phyloP scores from a whole-genome alignment of 2,329 filamentous ascomycete species.

The Trichophaea hybrida region DNA sequence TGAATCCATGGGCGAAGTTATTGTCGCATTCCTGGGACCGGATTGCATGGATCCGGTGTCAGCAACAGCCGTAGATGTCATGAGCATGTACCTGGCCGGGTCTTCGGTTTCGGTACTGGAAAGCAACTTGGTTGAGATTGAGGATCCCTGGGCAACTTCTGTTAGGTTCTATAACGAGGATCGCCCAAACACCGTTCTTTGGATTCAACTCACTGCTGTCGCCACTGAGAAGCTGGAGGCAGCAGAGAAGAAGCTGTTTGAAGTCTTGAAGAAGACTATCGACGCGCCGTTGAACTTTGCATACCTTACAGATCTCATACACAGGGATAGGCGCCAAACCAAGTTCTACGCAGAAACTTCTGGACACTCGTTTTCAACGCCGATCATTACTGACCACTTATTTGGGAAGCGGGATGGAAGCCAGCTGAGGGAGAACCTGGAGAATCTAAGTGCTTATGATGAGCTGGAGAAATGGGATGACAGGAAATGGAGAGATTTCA shows the following conservation, averaged over 20 bases:
- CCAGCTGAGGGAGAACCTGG: conserved; percentile 36
- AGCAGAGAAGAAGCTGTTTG: conserved; percentile 73
- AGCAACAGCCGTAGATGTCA: conserved; percentile 58
- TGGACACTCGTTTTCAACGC: conserved; percentile 64
- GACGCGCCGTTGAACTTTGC: conserved; percentile 70
- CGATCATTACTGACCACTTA: conserved; percentile 81
- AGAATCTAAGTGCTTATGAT: conserved; percentile 34
- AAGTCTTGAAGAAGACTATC: conserved; percentile 67
- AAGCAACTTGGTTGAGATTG: conserved; percentile 81
- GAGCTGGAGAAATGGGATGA: conserved; percentile 66
- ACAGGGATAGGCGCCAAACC: conserved; percentile 63
- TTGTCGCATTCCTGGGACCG: conserved; percentile 77
- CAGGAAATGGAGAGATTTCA: conserved; percentile 64
- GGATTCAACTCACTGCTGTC: conserved; percentile 74
- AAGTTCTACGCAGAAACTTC: conserved; percentile 73
- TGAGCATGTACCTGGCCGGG: conserved; percentile 76
- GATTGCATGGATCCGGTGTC: conserved; percentile 48
- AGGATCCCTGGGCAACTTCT: conserved; percentile 68
- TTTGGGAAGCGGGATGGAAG: conserved; percentile 71
- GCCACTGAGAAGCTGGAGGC: conserved; percentile 69
- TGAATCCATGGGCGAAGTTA: conserved; percentile 77
- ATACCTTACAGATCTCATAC: conserved; percentile 79
- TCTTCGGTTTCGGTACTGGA: conserved; percentile 88
- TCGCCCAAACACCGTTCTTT: conserved; percentile 68
- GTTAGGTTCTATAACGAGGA: conserved; percentile 67